phyloP scores from a whole-genome alignment of 495 filamentous ascomycete species.

The Aspergillus sclerotiicarbonarius region DNA sequence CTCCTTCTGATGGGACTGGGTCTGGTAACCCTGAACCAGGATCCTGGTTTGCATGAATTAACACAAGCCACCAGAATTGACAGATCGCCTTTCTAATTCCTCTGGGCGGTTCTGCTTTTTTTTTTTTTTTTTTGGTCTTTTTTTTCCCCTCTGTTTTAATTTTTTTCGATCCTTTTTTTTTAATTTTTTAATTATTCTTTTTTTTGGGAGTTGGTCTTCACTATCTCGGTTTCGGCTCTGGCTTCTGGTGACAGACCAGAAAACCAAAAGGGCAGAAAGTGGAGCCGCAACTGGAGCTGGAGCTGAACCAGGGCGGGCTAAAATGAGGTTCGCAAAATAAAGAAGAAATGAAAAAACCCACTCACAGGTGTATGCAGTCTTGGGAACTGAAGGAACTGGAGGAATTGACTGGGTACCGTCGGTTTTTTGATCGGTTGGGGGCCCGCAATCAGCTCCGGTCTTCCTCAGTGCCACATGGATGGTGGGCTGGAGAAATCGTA shows the following conservation, averaged over 20 bases:
- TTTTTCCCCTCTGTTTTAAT: not conserved
- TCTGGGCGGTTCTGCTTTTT: conserved; percentile 5
- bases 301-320: conserved; percentile 6
- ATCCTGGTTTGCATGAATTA: conserved; percentile 18
- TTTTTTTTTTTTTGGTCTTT: conserved; percentile 4
- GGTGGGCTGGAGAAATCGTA: not conserved
- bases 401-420: not conserved
- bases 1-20: conserved; percentile 15
- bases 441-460: conserved; percentile 12
- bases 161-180: not conserved
- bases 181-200: conserved; percentile 1
- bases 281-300: conserved; percentile 16
- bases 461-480: conserved; percentile 15
- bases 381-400: not conserved
- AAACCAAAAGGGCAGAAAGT: conserved; percentile 14
- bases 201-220: not conserved
- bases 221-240: not conserved
- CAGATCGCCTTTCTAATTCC: conserved; percentile 20
- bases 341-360: conserved; percentile 5
- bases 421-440: conserved; percentile 1
- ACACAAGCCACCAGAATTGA: conserved; percentile 23
- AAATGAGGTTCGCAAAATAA: conserved; percentile 8
- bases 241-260: not conserved
- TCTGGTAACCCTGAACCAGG: conserved; percentile 12
- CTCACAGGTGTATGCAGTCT: not conserved